Evolutionary conservation across 129 eudicot species (phyloP), one percentile per base, ranked within the genome.

Genomic region (Mikania micrantha): DNA sequence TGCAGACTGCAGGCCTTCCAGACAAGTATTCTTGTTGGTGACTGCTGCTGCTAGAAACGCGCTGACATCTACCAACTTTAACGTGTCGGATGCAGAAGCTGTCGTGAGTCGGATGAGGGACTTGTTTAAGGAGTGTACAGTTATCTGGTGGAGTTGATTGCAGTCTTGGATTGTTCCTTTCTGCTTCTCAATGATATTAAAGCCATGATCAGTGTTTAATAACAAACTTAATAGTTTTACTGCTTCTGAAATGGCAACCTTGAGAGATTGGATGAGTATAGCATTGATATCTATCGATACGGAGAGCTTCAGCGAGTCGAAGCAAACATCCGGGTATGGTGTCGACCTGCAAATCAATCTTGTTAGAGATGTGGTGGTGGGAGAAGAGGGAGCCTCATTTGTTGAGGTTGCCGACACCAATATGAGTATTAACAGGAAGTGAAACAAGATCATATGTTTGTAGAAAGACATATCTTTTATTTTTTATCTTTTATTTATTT

Each of bases 1-100:
- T 16, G 95, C 91, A 2, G 93, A 77, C 39, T 79, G 70, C 0
- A 93, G 78, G 36, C 95, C 99, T 74, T 93, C 99, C 32, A 93
- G 73, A 72, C 99, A 93, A 4, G 99, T 93, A 64, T 52, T 67
- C 72, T 83, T 88, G 76, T 93, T 89, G 39, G 96, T 86, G 11
- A 86, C 81, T n/a, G 96, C 86, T 41, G 99, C 99, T 56, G 89
- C 83, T 3, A 93, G 90, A 64, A 78, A 84, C 0, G 95, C 74
- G 44, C 78, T 54, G 2, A 84, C 92, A 47, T 83, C 95, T 4
- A 67, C 74, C 56, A 86, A 52, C 8, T 66, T 73, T 34, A 82
- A 52, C 9, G 48, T 73, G 34, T 49, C 20, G 13, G 71, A 22
- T 2, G 74, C 22, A 32, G 74, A 9, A 7, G 77, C 36, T 44